These are phyloP conservation scores for Arthroderma sp. DNA, from an alignment of 2,329 filamentous ascomycete genomes.

Conservation along the genomic window DNA sequence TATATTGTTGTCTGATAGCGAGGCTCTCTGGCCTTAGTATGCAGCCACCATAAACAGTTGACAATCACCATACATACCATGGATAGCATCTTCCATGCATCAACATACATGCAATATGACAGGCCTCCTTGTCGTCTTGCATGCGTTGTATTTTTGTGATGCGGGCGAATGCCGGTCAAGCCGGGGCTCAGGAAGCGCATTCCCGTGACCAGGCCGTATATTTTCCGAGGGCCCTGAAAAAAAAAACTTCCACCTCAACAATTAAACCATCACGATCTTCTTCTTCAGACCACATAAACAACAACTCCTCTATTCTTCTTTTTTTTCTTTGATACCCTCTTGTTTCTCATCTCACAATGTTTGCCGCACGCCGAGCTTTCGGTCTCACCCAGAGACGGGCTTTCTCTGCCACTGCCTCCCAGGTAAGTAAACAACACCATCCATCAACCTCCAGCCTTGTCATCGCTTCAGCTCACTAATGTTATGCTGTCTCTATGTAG, in stretches of 20 bases:
- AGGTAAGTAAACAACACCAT: slow-evolving; percentile 42
- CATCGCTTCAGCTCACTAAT: not conserved
- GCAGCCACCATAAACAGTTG: too few species aligned
- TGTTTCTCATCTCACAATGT: slow-evolving; percentile 46
- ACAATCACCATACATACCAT: too few species aligned
- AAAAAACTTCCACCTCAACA: slow-evolving; percentile 5
- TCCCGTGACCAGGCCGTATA: slow-evolving; percentile 1
- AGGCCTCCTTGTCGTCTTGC: too few species aligned
- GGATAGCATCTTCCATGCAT: too few species aligned
- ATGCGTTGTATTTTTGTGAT: too few species aligned
- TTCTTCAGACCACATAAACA: slow-evolving; percentile 1
- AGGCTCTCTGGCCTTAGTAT: too few species aligned
- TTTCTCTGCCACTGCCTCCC: slow-evolving; percentile 66
- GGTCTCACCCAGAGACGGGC: slow-evolving; percentile 57
- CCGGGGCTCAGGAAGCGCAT: too few species aligned
- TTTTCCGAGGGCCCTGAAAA: not conserved
- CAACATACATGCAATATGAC: too few species aligned
- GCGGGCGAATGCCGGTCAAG: too few species aligned
- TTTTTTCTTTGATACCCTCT: slow-evolving; percentile 7
- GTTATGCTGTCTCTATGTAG: slow-evolving; percentile 34
- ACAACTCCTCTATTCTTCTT: slow-evolving; percentile 9
- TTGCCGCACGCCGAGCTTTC: slow-evolving; percentile 49
- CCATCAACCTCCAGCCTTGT: slow-evolving; percentile 2
- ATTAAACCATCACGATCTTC: slow-evolving; percentile 9
- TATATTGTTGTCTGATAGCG: too few species aligned